Conservation (phyloP, 2,329 filamentous ascomycete species). For the Beauveria medogensis region DNA sequence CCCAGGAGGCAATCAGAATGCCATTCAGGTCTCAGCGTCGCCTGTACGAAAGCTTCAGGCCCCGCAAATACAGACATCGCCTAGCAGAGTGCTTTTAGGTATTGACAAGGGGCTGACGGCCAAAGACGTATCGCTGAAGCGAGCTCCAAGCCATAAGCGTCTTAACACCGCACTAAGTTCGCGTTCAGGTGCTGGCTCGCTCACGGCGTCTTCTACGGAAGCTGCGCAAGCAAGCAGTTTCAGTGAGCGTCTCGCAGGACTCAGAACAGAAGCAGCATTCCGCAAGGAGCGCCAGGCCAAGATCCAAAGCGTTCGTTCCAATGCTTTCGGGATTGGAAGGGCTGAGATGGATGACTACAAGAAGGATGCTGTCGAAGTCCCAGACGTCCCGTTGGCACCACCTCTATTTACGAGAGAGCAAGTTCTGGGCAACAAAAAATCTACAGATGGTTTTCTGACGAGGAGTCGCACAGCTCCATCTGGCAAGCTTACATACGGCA, state of each 20-base stretch:
- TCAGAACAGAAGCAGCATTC: slow-evolving; percentile 46
- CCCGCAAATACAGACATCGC: slow-evolving; percentile 56
- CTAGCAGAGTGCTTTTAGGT: slow-evolving; percentile 70
- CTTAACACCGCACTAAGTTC: not conserved
- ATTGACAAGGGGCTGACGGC: slow-evolving; percentile 83
- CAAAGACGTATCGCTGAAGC: slow-evolving; percentile 75
- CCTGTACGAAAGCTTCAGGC: slow-evolving; percentile 55
- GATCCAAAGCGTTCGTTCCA: slow-evolving; percentile 45
- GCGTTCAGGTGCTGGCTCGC: not conserved
- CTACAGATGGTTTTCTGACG: slow-evolving; percentile 23
- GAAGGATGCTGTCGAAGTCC: slow-evolving; percentile 45
- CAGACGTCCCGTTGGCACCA: slow-evolving; percentile 37
- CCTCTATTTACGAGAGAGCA: slow-evolving; percentile 57
- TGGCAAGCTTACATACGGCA: slow-evolving; percentile 10
- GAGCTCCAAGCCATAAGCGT: slow-evolving; percentile 47
- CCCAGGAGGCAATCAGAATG: slow-evolving; percentile 5
- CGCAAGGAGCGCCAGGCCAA: slow-evolving; percentile 43
- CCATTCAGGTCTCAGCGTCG: slow-evolving; percentile 66
- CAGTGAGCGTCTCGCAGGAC: slow-evolving; percentile 75
- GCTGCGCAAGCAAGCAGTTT: slow-evolving; percentile 51
- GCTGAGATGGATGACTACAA: slow-evolving; percentile 55
- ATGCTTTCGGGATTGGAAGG: slow-evolving; percentile 48
- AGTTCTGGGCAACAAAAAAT: slow-evolving; percentile 34
- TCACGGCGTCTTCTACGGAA: slow-evolving; percentile 15
- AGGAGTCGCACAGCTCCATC: slow-evolving; percentile 34